These are phyloP conservation scores for Monilinia fructigena DNA, from an alignment of 2,329 filamentous ascomycete genomes.

Conservation along the genomic window DNA sequence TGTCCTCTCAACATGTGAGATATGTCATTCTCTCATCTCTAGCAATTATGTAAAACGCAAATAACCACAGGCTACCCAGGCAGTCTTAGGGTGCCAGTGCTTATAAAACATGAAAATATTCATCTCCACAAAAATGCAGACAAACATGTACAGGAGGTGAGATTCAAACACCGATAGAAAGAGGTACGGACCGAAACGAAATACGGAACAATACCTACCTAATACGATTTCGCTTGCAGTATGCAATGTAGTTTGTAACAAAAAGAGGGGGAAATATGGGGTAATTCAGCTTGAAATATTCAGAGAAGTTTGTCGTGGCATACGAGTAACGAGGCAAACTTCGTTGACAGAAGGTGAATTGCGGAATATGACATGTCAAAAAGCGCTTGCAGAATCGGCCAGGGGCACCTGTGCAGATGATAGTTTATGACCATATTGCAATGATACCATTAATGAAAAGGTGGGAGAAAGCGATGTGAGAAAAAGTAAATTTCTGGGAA, in stretches of 20 bases:
- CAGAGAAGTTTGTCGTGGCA: not conserved
- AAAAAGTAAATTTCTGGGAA: constrained; percentile 7
- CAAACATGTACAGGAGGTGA: constrained; percentile 10
- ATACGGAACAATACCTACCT: constrained; percentile 11
- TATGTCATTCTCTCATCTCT: constrained; percentile 6
- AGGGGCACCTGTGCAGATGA: constrained; percentile 8
- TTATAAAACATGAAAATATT: constrained; percentile 8
- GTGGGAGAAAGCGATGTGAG: constrained; percentile 9
- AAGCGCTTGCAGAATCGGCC: constrained; percentile 21
- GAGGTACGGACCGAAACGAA: constrained; percentile 17
- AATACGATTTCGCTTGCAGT: constrained; percentile 8
- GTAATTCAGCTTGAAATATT: constrained; percentile 8
- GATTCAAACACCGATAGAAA: constrained; percentile 9
- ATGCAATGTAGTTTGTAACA: constrained; percentile 8
- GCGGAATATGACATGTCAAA: constrained; percentile 18
- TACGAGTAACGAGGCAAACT: constrained; percentile 8
- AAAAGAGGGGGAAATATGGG: constrained; percentile 2
- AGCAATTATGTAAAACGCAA: constrained; percentile 2
- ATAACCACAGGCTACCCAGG: not conserved
- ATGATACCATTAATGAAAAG: not conserved
- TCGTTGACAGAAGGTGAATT: constrained; percentile 19
- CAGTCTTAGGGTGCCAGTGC: not conserved
- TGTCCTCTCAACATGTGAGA: constrained; percentile 4
- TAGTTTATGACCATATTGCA: constrained; percentile 9
- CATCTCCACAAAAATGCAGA: constrained; percentile 18